These are phyloP conservation scores for Fusarium sp. DNA, from an alignment of 2,329 filamentous ascomycete genomes.

Conservation along the genomic window DNA sequence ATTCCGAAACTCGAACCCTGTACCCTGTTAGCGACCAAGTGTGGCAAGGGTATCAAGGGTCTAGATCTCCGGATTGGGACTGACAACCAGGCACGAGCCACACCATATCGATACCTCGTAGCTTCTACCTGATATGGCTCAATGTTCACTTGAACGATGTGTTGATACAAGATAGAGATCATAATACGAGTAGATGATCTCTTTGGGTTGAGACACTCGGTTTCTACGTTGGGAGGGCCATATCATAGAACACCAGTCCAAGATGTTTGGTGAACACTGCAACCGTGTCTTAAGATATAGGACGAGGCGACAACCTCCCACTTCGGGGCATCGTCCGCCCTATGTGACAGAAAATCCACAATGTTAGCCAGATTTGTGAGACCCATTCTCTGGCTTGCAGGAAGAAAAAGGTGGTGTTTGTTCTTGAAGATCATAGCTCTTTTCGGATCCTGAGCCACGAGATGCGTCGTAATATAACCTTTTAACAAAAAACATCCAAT, in stretches of 20 bases:
- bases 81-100: conserved; percentile 38
- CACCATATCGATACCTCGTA: conserved; percentile 2
- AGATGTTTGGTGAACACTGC: background rate
- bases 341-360: background rate
- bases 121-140: conserved; percentile 9
- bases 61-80: conserved; percentile 42
- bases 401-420: background rate
- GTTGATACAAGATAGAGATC: background rate
- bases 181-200: background rate
- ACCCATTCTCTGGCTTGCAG: background rate
- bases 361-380: background rate
- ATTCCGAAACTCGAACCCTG: conserved; percentile 44
- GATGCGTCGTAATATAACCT: conserved; percentile 2
- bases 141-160: conserved; percentile 1
- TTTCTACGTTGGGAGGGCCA: background rate
- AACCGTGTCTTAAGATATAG: background rate
- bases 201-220: background rate
- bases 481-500: background rate
- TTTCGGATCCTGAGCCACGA: background rate
- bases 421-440: background rate
- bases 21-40: conserved; percentile 43
- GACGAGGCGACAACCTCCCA: background rate
- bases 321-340: background rate
- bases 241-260: background rate
- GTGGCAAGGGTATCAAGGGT: conserved; percentile 37